Evolutionary conservation across 2,329 filamentous ascomycete species (phyloP).

Genomic region (Diplocarpon rosae): DNA sequence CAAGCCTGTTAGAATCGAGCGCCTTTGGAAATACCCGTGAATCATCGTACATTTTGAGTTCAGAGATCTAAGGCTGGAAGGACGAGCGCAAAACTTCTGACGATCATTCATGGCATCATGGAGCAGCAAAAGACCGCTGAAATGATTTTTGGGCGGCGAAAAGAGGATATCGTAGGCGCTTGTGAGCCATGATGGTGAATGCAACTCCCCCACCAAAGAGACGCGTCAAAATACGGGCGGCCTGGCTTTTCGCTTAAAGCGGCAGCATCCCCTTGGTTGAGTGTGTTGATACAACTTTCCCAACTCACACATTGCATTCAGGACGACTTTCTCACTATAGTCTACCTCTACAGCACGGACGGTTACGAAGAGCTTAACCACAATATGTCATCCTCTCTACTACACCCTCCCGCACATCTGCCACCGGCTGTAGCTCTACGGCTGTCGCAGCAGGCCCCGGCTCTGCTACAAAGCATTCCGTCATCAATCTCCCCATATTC

Average conservation of each 20-base stretch:
- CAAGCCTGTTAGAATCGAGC: not conserved
- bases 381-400: conserved; percentile 40
- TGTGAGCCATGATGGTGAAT: no score
- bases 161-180: not conserved
- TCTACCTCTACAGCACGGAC: not conserved
- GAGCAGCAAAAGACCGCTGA: not conserved
- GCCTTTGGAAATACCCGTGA: not conserved
- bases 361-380: not conserved
- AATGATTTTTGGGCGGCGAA: not conserved
- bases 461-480: conserved; percentile 42
- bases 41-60: conserved; percentile 3
- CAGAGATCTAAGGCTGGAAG: not conserved
- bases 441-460: conserved; percentile 50
- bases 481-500: conserved; percentile 44
- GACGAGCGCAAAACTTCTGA: not conserved
- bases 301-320: no score
- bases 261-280: no score
- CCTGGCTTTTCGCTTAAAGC: no score
- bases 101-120: not conserved
- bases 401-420: conserved; percentile 46
- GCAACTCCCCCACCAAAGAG: no score
- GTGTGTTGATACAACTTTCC: no score
- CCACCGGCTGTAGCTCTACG: conserved; percentile 43
- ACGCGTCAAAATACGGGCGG: no score
- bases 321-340: no score